Percentiles rank a stretch among this genome's conserved stretches.
phyloP scores from a whole-genome alignment of 345 rosid genomes.

The Clausena lansium region DNA sequence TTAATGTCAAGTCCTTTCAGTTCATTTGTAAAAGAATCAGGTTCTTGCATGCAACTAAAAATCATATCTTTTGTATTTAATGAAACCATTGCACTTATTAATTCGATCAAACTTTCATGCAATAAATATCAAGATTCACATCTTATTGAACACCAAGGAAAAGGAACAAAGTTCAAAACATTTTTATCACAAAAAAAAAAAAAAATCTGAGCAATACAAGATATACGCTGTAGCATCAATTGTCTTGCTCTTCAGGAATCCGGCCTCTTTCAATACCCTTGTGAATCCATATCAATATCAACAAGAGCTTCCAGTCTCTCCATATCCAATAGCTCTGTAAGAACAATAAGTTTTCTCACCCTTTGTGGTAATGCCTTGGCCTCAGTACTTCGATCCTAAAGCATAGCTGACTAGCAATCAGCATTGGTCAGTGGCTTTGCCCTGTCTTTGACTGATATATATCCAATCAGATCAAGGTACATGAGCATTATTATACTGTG shows the following conservation, averaged over 20 bases:
- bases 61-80: background rate
- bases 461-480: slow-evolving; percentile 23
- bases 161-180: background rate
- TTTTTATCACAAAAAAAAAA: background rate
- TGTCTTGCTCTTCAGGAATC: slow-evolving; percentile 36
- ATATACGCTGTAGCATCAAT: background rate
- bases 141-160: background rate
- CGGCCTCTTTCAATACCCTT: slow-evolving; percentile 54
- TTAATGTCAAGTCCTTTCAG: no score
- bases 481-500: background rate
- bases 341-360: slow-evolving; percentile 31
- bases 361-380: slow-evolving; percentile 35
- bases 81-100: background rate
- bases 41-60: no score
- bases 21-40: no score
- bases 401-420: slow-evolving; percentile 39
- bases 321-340: slow-evolving; percentile 24
- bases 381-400: slow-evolving; percentile 35
- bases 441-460: slow-evolving; percentile 29
- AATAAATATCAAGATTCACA: background rate
- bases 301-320: slow-evolving; percentile 57
- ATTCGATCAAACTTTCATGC: background rate
- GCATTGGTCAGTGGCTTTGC: slow-evolving; percentile 25
- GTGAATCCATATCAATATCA: slow-evolving; percentile 46
- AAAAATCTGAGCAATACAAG: background rate